Evolutionary conservation across 2,329 filamentous ascomycete species (phyloP).

Genomic region (Fusarium domesticum): DNA sequence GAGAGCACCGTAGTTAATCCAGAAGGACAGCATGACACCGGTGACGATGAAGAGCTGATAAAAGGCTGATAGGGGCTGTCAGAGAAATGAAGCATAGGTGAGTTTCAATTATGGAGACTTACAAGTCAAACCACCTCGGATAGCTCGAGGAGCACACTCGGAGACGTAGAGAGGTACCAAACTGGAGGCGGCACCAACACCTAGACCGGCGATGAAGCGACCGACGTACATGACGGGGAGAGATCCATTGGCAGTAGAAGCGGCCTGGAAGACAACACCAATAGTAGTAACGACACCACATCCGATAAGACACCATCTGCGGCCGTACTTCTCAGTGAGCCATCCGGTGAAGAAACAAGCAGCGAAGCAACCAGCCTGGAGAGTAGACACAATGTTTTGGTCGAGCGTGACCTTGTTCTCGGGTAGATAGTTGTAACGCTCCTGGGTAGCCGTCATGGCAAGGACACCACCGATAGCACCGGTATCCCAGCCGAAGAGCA

Average conservation of each 20-base stretch:
- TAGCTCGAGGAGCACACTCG: conserved; percentile 49
- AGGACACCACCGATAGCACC: conserved; percentile 68
- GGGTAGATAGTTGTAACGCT: conserved; percentile 37
- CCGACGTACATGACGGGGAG: conserved; percentile 64
- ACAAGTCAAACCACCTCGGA: conserved; percentile 49
- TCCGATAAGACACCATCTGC: conserved; percentile 52
- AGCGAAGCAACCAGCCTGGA: conserved; percentile 66
- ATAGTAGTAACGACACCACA: conserved; percentile 56
- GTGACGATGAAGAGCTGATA: conserved; percentile 51
- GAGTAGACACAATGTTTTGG: conserved; percentile 67
- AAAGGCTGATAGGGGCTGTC: conserved; percentile 32
- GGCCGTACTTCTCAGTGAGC: conserved; percentile 54
- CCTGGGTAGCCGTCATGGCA: conserved; percentile 56
- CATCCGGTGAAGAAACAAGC: conserved; percentile 57
- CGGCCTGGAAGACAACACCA: conserved; percentile 63
- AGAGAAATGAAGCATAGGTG: not conserved
- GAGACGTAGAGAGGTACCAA: conserved; percentile 46
- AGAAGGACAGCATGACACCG: conserved; percentile 43
- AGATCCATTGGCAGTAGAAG: conserved; percentile 51
- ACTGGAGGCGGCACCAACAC: conserved; percentile 49
- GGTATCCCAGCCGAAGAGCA: conserved; percentile 52
- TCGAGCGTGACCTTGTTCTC: conserved; percentile 50
- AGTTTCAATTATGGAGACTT: conserved; percentile 5
- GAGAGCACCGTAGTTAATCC: conserved; percentile 53
- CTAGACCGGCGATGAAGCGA: conserved; percentile 51